Base-by-base conservation (phyloP, 352 stramenopile genomes). In the Globisporangium alternatum region DNA sequence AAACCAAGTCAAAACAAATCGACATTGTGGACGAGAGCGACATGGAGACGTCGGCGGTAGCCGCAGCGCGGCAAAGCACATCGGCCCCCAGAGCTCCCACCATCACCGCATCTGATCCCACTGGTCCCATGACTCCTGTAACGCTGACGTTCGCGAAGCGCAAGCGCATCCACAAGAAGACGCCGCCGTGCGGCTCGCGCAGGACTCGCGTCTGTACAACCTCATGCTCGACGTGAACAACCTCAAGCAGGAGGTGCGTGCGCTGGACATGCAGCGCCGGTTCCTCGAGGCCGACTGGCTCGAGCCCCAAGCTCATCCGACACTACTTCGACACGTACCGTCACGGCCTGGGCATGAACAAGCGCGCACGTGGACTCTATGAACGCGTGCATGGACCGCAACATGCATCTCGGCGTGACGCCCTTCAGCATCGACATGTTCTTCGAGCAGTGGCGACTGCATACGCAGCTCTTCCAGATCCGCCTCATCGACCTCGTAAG, bases 141-240 rank as follows among this genome's bases (percentile, higher is more conserved):
- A 30, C 21, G 13, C 35, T 49, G 13, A 25, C 39, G 54, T 62
- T 62, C 12, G 56, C 56, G 10, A 62, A 41, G 56, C 56, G 56
- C 25, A 52, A 53, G 39, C 56, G 41, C 56, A 44, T 43, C 25
- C 56, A 28, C 39, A 62, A 62, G 39, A 62, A 62, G 28, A 62
- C 56, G 41, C 25, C 56, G 25, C 41, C 25, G 19, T 62, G 41
- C 56, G 41, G 6, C 39, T 41, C 25, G 56, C 56, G 41, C 56
- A 43, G 53, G 41, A 62, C 28, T 62, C 56, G 19, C 25, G 35
- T 12, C 41, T 62, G 21, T 19, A 70, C 51, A 74, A 74, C 37
- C 51, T 78, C 21, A 56, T 66, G 60, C 56, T 81, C 1, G 71
- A 81, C 53, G 60, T 78, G 19, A 67, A 78, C 59, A 69, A 55